A percentile compares a stretch with the other conserved stretches of the same genome.
Evolutionary conservation across 305 asterid genomes (phyloP).

Genomic region (Rubia occidens): DNA sequence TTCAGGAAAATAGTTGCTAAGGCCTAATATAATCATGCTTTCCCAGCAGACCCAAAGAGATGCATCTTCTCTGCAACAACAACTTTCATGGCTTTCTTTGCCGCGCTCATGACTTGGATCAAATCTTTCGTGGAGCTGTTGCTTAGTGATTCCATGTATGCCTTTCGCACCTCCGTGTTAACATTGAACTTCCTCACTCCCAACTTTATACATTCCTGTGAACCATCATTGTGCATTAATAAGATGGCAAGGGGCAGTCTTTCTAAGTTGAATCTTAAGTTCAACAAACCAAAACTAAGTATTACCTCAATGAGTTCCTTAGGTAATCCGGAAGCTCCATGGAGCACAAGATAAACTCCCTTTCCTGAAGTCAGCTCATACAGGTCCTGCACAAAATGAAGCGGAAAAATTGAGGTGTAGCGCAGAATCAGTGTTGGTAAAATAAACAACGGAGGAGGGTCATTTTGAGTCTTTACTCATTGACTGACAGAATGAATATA

Average conservation of each 20-base stretch:
- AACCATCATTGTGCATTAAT: conserved; percentile 3
- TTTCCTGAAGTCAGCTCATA: conserved; percentile 51
- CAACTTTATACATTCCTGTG: conserved; percentile 66
- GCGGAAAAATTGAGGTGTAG: not conserved
- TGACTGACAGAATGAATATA: not conserved
- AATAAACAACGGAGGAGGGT: not conserved
- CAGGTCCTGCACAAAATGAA: conserved; percentile 45
- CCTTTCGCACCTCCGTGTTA: conserved; percentile 87
- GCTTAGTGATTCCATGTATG: conserved; percentile 57
- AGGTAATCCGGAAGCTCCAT: conserved; percentile 90
- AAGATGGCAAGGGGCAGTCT: not conserved
- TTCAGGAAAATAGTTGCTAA: not conserved
- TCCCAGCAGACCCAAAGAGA: conserved; percentile 91
- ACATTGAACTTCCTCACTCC: conserved; percentile 92
- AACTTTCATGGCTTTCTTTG: conserved; percentile 84
- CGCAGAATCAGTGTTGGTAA: not conserved
- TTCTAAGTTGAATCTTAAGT: not conserved
- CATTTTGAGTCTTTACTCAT: too few relatives aligned
- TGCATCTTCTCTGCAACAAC: conserved; percentile 82
- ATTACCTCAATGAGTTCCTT: conserved; percentile 71
- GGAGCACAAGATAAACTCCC: conserved; percentile 84
- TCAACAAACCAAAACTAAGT: not conserved
- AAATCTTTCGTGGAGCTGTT: conserved; percentile 52
- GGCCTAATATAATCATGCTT: conserved; percentile 25
- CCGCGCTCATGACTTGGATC: conserved; percentile 56